These are phyloP conservation scores for Xerocomus potaroensis DNA, from an alignment of 768 basidiomycete genomes.

Conservation along the genomic window DNA sequence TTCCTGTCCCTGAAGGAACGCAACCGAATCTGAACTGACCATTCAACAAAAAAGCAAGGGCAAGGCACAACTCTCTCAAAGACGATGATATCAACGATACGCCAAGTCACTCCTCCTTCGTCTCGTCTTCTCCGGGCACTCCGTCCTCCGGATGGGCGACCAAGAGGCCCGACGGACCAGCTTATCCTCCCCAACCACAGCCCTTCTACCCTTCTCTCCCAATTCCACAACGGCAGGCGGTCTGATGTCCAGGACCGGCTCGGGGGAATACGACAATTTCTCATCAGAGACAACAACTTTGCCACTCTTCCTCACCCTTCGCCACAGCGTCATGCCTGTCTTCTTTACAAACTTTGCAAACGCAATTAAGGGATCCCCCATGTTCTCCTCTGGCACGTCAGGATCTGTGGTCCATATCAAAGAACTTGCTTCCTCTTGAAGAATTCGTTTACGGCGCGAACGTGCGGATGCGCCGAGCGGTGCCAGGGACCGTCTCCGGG, in stretches of 20 bases:
- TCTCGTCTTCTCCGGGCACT: conserved; percentile 13
- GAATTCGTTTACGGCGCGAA: conserved; percentile 21
- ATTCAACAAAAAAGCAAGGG: background rate
- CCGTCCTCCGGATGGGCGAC: conserved; percentile 22
- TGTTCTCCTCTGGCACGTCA: conserved; percentile 23
- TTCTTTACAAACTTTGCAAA: conserved; percentile 52
- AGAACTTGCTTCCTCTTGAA: conserved; percentile 18
- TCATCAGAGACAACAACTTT: conserved; percentile 9
- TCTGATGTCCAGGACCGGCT: conserved; percentile 20
- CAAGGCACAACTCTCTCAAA: background rate
- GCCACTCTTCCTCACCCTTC: conserved; percentile 41
- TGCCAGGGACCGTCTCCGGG: conserved; percentile 42
- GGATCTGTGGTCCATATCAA: conserved; percentile 20
- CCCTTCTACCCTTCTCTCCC: background rate
- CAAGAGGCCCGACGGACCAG: conserved; percentile 22
- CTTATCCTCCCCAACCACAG: conserved; percentile 5
- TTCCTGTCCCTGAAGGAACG: background rate
- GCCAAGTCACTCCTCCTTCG: conserved; percentile 24
- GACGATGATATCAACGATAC: conserved; percentile 41
- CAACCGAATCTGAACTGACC: background rate
- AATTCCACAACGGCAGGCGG: conserved; percentile 5
- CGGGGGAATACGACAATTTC: conserved; percentile 2
- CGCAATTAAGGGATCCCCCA: conserved; percentile 45
- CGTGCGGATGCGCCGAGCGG: conserved; percentile 55
- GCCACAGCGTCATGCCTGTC: conserved; percentile 39